A percentile compares a stretch with the other conserved stretches of the same genome.
These are phyloP conservation scores for Picochlorum sp. DNA, from an alignment of 139 green algal species.

Conservation along the genomic window DNA sequence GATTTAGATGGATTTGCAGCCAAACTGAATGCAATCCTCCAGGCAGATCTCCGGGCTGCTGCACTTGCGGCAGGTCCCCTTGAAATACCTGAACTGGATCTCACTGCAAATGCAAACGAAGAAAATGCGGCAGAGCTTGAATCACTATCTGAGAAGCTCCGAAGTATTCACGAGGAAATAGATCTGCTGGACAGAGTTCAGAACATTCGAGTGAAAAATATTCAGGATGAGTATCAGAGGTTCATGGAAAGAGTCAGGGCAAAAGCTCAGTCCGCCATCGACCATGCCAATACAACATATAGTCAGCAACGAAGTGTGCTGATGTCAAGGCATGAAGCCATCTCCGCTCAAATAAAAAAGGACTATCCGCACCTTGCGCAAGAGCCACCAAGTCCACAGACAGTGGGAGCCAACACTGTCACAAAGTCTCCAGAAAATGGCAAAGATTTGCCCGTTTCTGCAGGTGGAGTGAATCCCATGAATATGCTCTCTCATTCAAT, in stretches of 20 bases:
- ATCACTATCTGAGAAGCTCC: slow-evolving; percentile 28
- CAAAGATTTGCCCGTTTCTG: neutral
- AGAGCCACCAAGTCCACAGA: neutral
- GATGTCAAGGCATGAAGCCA: slow-evolving; percentile 49
- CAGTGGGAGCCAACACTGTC: slow-evolving; percentile 5
- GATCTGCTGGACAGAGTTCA: slow-evolving; percentile 70
- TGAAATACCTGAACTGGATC: slow-evolving; percentile 15
- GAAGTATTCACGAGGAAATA: slow-evolving; percentile 51
- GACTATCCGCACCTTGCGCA: neutral
- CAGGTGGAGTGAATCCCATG: slow-evolving; percentile 20
- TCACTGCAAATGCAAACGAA: neutral
- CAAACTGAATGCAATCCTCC: slow-evolving; percentile 52
- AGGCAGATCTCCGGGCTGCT: slow-evolving; percentile 43
- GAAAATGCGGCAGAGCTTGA: slow-evolving; percentile 24
- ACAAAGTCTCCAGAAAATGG: neutral
- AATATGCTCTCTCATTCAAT: slow-evolving; percentile 25
- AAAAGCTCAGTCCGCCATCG: slow-evolving; percentile 69
- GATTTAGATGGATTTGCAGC: slow-evolving; percentile 63
- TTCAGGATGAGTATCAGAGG: slow-evolving; percentile 78
- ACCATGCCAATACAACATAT: slow-evolving; percentile 69
- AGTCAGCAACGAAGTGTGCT: slow-evolving; percentile 46
- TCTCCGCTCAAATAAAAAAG: slow-evolving; percentile 27
- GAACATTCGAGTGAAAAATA: slow-evolving; percentile 54
- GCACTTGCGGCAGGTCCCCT: slow-evolving; percentile 36
- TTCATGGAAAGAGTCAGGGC: slow-evolving; percentile 73